Evolutionary conservation across 257 asterid genomes (phyloP).

Genomic region (Solanum virginianum): DNA sequence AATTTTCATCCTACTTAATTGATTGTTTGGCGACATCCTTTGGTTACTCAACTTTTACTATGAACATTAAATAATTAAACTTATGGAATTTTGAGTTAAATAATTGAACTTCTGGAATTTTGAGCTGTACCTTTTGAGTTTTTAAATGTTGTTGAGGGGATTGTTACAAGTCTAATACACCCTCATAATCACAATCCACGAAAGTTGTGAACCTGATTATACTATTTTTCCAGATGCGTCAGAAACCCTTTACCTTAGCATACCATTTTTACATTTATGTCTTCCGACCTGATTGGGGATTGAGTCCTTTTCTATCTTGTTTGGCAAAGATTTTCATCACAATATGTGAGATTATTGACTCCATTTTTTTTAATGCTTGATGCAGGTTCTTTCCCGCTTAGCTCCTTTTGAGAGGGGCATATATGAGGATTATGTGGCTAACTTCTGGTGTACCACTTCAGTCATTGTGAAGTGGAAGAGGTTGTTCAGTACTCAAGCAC

Average conservation of each 20-base stretch:
- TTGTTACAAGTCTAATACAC: background rate
- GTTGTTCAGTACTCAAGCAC: conserved; percentile 54
- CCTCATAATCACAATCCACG: background rate
- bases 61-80: background rate
- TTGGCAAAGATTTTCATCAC: background rate
- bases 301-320: background rate
- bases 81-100: background rate
- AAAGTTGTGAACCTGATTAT: background rate
- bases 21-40: background rate
- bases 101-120: background rate
- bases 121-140: background rate
- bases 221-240: background rate
- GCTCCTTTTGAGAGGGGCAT: conserved; percentile 98
- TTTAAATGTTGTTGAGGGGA: background rate
- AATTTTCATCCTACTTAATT: background rate
- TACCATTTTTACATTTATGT: background rate
- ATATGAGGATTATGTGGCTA: conserved; percentile 96
- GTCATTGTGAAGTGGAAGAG: conserved; percentile 81
- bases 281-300: background rate
- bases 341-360: background rate
- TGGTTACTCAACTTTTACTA: background rate
- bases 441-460: conserved; percentile 93
- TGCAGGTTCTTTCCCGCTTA: conserved; percentile 88
- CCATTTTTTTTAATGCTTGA: conserved; percentile 10
- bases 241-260: background rate